Evolutionary conservation across 495 filamentous ascomycete genomes (phyloP).

Genomic region (Chaetomidium leptoderma): DNA sequence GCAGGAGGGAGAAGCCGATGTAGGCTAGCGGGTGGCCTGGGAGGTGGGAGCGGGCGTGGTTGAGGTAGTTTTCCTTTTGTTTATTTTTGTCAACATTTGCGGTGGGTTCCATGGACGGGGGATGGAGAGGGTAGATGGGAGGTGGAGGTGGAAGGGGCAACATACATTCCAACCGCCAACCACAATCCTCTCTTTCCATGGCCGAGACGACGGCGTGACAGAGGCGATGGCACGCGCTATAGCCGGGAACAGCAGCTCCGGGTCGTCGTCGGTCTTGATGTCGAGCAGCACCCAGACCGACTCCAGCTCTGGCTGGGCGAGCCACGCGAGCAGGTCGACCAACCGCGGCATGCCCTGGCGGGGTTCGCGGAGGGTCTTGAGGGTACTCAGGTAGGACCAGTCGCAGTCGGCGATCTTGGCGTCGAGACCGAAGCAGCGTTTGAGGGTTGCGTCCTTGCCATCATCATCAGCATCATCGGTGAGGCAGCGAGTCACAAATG

Average conservation of each 20-base stretch:
- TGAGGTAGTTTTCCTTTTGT: slow-evolving; percentile 54
- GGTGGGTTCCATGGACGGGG: background rate
- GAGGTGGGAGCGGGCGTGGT: slow-evolving; percentile 55
- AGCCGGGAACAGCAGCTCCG: slow-evolving; percentile 61
- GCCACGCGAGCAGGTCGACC: slow-evolving; percentile 67
- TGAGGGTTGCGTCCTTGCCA: slow-evolving; percentile 64
- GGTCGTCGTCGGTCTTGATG: slow-evolving; percentile 77
- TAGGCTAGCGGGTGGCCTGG: slow-evolving; percentile 64
- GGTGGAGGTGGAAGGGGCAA: slow-evolving; percentile 4
- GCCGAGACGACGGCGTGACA: slow-evolving; percentile 46
- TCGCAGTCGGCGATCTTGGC: slow-evolving; percentile 69
- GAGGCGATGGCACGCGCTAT: slow-evolving; percentile 58
- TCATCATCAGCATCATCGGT: background rate
- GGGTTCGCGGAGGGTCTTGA: slow-evolving; percentile 64
- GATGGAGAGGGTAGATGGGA: background rate
- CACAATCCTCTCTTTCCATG: slow-evolving; percentile 68
- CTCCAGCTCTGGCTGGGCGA: slow-evolving; percentile 56
- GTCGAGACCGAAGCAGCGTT: slow-evolving; percentile 71
- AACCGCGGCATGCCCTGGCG: slow-evolving; percentile 69
- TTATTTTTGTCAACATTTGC: background rate
- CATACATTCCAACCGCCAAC: slow-evolving; percentile 76
- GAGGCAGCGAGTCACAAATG: background rate
- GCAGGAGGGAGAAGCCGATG: slow-evolving; percentile 65
- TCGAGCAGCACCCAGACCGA: slow-evolving; percentile 77
- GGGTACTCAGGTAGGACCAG: slow-evolving; percentile 63